Evolutionary conservation across 1,139 yeast genomes (phyloP).

Genomic region (Debaryomyces sp.): DNA sequence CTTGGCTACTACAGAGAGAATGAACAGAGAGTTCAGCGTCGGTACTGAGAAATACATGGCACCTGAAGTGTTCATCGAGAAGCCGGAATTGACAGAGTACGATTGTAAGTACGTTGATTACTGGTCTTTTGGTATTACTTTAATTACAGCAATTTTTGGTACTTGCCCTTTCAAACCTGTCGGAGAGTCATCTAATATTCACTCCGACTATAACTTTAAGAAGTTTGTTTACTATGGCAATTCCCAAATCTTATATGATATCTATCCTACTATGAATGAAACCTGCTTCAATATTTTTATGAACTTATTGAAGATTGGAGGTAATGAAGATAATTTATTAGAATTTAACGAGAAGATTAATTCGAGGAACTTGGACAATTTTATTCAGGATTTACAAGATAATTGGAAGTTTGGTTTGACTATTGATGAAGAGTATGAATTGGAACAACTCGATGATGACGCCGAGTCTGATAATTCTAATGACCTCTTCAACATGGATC

Average conservation of each 20-base stretch:
- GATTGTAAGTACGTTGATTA: conserved; percentile 41
- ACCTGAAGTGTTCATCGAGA: conserved; percentile 44
- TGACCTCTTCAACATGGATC: conserved; percentile 35
- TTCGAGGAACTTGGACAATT: conserved; percentile 31
- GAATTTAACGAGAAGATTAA: conserved; percentile 28
- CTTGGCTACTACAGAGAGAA: conserved; percentile 42
- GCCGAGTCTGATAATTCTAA: conserved; percentile 9
- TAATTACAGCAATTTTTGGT: conserved; percentile 53
- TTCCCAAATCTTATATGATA: conserved; percentile 40
- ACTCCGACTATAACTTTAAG: conserved; percentile 40
- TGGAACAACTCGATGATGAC: conserved; percentile 16
- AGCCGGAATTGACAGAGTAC: conserved; percentile 26
- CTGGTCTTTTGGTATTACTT: conserved; percentile 47
- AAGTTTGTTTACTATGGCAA: conserved; percentile 39
- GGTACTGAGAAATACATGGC: conserved; percentile 65
- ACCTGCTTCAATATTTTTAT: conserved; percentile 38
- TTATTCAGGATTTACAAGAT: conserved; percentile 30
- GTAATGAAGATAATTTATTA: conserved; percentile 34
- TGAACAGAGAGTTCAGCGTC: conserved; percentile 48
- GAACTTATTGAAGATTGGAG: conserved; percentile 36
- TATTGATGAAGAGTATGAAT: conserved; percentile 34
- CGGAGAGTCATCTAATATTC: conserved; percentile 17
- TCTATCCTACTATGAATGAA: conserved; percentile 43
- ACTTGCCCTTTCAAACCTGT: conserved; percentile 44
- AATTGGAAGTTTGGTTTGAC: conserved; percentile 38